Percentiles rank a stretch among this genome's conserved stretches.
Evolutionary conservation across 2,329 filamentous ascomycete species (phyloP).

Genomic region (Pestalotiopsis sp.): DNA sequence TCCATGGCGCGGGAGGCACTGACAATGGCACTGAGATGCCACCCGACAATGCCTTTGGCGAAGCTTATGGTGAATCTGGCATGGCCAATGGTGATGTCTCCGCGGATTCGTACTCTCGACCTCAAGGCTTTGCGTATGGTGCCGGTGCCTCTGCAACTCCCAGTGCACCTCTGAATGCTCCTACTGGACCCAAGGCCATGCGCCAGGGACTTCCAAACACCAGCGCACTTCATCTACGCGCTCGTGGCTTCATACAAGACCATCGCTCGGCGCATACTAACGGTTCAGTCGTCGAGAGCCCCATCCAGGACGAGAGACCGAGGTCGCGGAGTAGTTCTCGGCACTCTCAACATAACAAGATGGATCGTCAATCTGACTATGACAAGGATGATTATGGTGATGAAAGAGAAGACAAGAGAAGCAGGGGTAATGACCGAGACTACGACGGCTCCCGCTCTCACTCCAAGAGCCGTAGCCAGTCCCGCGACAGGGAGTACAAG

Average conservation of each 20-base stretch:
- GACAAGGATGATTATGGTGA: conserved; percentile 30
- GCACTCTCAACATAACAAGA: conserved; percentile 43
- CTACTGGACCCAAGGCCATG: conserved; percentile 94
- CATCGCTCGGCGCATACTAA: conserved; percentile 32
- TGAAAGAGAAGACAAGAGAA: conserved; percentile 21
- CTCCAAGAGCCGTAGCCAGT: conserved; percentile 38
- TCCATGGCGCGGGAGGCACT: conserved; percentile 18
- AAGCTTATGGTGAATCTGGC: conserved; percentile 29
- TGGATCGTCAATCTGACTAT: conserved; percentile 37
- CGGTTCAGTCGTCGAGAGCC: conserved; percentile 33
- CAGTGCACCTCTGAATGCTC: conserved; percentile 69
- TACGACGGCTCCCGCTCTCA: conserved; percentile 31
- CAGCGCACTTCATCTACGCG: conserved; percentile 68
- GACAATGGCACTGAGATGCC: conserved; percentile 27
- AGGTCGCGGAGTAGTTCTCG: conserved; percentile 53
- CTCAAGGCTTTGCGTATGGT: conserved; percentile 27
- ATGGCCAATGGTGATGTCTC: conserved; percentile 36
- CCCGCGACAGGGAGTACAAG: conserved; percentile 46
- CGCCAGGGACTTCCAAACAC: conserved; percentile 85
- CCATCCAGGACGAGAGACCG: conserved; percentile 31
- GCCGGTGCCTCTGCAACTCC: conserved; percentile 27
- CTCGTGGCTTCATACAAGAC: conserved; percentile 50
- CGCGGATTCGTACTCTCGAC: conserved; percentile 28
- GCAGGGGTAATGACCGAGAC: conserved; percentile 30
- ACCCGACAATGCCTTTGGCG: conserved; percentile 27